phyloP scores from a whole-genome alignment of 2,329 filamentous ascomycete genomes.

The Huntiella decipiens region DNA sequence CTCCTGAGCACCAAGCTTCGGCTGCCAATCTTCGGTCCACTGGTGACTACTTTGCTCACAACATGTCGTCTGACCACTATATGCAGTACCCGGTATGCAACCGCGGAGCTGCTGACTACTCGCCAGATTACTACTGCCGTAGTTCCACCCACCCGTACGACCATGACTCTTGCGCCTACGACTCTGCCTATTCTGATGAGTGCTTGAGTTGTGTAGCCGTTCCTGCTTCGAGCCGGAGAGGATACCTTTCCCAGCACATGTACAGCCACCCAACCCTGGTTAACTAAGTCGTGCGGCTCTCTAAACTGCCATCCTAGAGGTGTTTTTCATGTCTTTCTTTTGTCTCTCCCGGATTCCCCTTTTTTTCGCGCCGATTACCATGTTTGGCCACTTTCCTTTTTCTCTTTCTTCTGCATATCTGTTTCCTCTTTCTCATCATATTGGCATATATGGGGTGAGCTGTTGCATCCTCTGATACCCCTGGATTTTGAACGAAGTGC shows the following conservation, averaged over 20 bases:
- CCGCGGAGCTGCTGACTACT: slow-evolving; percentile 14
- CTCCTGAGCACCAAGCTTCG: slow-evolving; percentile 36
- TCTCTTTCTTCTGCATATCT: slow-evolving; percentile 8
- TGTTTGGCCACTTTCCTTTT: slow-evolving; percentile 14
- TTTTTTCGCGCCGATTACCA: not conserved
- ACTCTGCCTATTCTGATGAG: slow-evolving; percentile 26
- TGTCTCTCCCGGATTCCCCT: slow-evolving; percentile 9
- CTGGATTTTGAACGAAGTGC: slow-evolving; percentile 7
- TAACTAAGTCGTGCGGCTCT: slow-evolving; percentile 20
- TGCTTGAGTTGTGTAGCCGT: slow-evolving; percentile 29
- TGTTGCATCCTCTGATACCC: slow-evolving; percentile 11
- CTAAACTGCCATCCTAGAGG: slow-evolving; percentile 5
- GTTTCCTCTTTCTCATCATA: slow-evolving; percentile 5
- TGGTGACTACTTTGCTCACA: slow-evolving; percentile 32
- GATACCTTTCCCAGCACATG: slow-evolving; percentile 27
- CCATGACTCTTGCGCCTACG: slow-evolving; percentile 33
- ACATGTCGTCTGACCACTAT: slow-evolving; percentile 19
- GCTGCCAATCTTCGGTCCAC: slow-evolving; percentile 24
- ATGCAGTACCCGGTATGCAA: slow-evolving; percentile 22
- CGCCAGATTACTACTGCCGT: slow-evolving; percentile 22
- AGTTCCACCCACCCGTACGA: slow-evolving; percentile 23
- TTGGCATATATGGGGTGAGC: slow-evolving; percentile 10
- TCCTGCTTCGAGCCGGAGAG: slow-evolving; percentile 23
- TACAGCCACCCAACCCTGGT: slow-evolving; percentile 35
- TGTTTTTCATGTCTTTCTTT: slow-evolving; percentile 4